Evolutionary conservation across 163 green algal species (phyloP).

Genomic region (Prototheca stagnorum): DNA sequence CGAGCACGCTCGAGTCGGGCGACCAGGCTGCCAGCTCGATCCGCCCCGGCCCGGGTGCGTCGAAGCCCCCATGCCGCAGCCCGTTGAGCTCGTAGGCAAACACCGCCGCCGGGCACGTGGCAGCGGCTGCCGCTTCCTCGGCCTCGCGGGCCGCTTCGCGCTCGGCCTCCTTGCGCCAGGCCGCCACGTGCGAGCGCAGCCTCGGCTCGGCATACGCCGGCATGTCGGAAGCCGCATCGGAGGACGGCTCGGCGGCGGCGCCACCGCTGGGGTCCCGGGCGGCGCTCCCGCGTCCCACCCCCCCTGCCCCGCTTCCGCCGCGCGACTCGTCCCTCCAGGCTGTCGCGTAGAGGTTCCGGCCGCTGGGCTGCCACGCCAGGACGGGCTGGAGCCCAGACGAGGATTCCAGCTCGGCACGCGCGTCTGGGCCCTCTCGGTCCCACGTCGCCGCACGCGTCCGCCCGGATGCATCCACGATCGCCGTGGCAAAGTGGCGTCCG

Average conservation of each 20-base stretch:
- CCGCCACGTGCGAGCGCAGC: slow-evolving; percentile 9
- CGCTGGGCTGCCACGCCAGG: slow-evolving; percentile 76
- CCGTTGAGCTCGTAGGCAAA: slow-evolving; percentile 77
- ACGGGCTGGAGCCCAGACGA: slow-evolving; percentile 26
- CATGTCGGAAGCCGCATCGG: too few relatives aligned
- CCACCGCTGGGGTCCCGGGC: background rate
- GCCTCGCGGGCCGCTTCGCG: slow-evolving; percentile 6
- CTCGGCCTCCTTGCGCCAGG: slow-evolving; percentile 16
- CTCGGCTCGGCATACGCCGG: too few relatives aligned
- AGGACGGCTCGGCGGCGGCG: background rate
- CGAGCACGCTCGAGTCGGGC: slow-evolving; percentile 62
- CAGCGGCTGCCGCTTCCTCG: background rate
- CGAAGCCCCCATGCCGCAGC: slow-evolving; percentile 64
- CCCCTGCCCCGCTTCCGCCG: background rate
- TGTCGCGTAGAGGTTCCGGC: slow-evolving; percentile 61
- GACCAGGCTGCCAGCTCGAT: slow-evolving; percentile 41
- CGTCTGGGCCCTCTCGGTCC: slow-evolving; percentile 34
- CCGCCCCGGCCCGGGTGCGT: slow-evolving; percentile 15
- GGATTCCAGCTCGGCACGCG: slow-evolving; percentile 41
- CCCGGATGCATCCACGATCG: background rate
- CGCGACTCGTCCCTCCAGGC: background rate
- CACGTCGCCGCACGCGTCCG: slow-evolving; percentile 40
- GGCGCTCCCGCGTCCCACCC: too few relatives aligned
- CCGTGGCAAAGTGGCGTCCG: background rate
- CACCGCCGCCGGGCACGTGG: slow-evolving; percentile 16